phyloP scores from a whole-genome alignment of 306 rosid genomes.

The Cucumis melo region DNA sequence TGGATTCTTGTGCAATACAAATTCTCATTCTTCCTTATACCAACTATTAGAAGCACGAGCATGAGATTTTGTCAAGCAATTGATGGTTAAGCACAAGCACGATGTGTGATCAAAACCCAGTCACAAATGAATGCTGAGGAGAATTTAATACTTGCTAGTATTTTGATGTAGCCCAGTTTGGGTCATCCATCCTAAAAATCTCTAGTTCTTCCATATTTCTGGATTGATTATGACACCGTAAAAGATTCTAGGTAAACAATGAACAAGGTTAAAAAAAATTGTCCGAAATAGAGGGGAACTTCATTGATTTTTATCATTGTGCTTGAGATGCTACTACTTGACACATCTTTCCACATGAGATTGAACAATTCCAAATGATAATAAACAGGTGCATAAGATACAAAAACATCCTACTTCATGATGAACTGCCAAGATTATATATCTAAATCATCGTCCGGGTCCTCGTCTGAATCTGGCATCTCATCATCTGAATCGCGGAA shows the following conservation, averaged over 20 bases:
- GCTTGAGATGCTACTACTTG: background rate
- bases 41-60: too few species aligned
- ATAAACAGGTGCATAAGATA: background rate
- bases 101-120: too few species aligned
- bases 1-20: too few species aligned
- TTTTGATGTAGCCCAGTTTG: too few species aligned
- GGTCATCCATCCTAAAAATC: too few species aligned
- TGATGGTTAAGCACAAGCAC: too few species aligned
- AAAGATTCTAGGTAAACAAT: background rate
- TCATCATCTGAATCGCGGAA: constrained; percentile 90
- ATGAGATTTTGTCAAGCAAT: too few species aligned
- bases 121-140: too few species aligned
- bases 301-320: background rate
- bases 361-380: background rate
- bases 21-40: too few species aligned
- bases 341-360: background rate
- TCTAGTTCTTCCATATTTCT: background rate
- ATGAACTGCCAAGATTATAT: constrained; percentile 21
- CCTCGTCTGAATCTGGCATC: constrained; percentile 98
- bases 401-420: background rate
- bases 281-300: background rate
- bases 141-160: too few species aligned
- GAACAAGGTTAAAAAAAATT: background rate
- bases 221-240: background rate
- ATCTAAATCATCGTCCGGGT: constrained; percentile 94